Percentiles rank a stretch among this genome's conserved stretches.
Conservation (phyloP, 768 basidiomycete genomes). For the Cystofilobasidium macerans region DNA sequence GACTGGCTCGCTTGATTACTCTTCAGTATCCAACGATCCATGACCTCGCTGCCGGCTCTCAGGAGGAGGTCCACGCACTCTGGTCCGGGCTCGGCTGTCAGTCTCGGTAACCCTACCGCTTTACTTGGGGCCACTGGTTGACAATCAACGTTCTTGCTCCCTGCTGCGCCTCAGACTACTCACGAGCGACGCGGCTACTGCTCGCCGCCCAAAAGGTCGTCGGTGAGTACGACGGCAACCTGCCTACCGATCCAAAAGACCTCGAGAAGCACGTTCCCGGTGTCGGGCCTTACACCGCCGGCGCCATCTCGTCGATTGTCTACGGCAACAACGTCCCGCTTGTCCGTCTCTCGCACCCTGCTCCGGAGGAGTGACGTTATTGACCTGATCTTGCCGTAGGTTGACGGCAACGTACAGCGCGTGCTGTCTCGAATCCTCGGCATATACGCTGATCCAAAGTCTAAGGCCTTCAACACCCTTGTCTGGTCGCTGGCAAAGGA, state of each 20-base stretch:
- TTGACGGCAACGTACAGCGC: slow-evolving; percentile 25
- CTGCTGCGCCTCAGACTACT: slow-evolving; percentile 15
- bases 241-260: slow-evolving; percentile 3
- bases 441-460: slow-evolving; percentile 13
- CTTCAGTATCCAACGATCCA: slow-evolving; percentile 20
- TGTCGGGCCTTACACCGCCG: slow-evolving; percentile 26
- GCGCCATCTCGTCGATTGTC: slow-evolving; percentile 19
- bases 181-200: slow-evolving; percentile 19
- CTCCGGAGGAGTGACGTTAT: not conserved
- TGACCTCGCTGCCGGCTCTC: not conserved
- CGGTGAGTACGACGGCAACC: slow-evolving; percentile 4
- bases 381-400: not conserved
- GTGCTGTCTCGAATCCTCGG: slow-evolving; percentile 19
- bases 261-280: slow-evolving; percentile 25
- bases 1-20: not conserved
- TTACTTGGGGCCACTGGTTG: not conserved
- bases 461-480: not conserved
- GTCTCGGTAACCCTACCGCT: not conserved
- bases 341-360: not conserved
- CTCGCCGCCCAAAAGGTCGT: slow-evolving; percentile 23
- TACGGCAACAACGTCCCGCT: slow-evolving; percentile 12
- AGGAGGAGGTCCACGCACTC: slow-evolving; percentile 20
- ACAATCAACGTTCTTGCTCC: not conserved
- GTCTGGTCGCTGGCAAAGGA: slow-evolving; percentile 12
- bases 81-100: slow-evolving; percentile 17